Evolutionary conservation across 495 filamentous ascomycete genomes (phyloP).

Genomic region (Staphylotrichum tortipilum): DNA sequence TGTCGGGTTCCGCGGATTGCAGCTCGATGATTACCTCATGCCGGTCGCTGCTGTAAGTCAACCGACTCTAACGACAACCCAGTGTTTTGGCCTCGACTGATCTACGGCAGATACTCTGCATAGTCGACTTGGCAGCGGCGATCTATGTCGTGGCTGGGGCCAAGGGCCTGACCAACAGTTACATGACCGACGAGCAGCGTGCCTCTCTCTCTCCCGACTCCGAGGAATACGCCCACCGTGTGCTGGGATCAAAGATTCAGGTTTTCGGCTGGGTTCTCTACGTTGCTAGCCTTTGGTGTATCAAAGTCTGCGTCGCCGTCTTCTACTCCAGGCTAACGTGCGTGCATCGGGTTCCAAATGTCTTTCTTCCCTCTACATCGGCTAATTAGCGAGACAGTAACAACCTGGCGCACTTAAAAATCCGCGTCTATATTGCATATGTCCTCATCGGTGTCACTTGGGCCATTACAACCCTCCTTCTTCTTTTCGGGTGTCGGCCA

Average conservation of each 20-base stretch:
- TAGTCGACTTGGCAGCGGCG: neutral
- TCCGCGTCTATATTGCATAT: slow-evolving; percentile 1
- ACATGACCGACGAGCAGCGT: slow-evolving; percentile 1
- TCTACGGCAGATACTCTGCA: neutral
- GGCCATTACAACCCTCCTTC: neutral
- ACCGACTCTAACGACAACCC: neutral
- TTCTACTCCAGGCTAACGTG: slow-evolving; percentile 2
- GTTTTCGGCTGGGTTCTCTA: neutral
- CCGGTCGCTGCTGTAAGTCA: neutral
- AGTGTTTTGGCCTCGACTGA: neutral
- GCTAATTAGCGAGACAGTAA: neutral
- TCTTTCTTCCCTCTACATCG: neutral
- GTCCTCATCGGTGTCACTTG: neutral
- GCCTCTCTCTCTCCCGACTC: neutral
- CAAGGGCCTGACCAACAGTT: slow-evolving; percentile 3
- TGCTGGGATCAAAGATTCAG: slow-evolving; percentile 2
- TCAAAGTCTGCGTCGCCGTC: slow-evolving; percentile 2
- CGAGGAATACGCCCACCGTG: neutral
- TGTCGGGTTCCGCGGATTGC: neutral
- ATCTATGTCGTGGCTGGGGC: neutral
- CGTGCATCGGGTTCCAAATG: neutral
- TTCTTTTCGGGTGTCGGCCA: neutral
- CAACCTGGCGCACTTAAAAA: neutral
- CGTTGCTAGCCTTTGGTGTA: neutral
- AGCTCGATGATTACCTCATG: slow-evolving; percentile 3